phyloP scores from a whole-genome alignment of 164 flowering plant genomes.

The Akebia trifoliata region DNA sequence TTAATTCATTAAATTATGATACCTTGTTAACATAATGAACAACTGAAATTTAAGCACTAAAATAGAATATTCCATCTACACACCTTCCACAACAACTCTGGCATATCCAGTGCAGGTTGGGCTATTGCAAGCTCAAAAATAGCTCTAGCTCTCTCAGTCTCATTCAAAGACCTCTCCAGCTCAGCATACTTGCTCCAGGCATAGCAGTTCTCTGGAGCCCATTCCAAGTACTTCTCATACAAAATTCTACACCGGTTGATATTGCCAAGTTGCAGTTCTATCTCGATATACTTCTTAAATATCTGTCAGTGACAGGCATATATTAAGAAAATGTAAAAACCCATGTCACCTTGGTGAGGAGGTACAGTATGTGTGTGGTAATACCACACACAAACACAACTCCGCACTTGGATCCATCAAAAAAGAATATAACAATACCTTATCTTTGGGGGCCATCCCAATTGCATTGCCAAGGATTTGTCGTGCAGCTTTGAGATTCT shows the following conservation, averaged over 20 bases:
- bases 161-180: constrained; percentile 49
- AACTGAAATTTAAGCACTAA: too few relatives aligned
- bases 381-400: too few relatives aligned
- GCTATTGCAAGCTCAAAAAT: constrained; percentile 90
- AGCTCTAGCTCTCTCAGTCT: constrained; percentile 82
- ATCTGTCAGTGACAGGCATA: constrained; percentile 40
- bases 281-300: constrained; percentile 92
- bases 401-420: too few relatives aligned
- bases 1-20: neutral
- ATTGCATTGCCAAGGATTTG: constrained; percentile 79
- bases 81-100: constrained; percentile 96
- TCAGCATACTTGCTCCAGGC: constrained; percentile 98
- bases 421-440: constrained; percentile 38
- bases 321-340: too few relatives aligned
- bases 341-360: too few relatives aligned
- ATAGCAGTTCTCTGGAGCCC: constrained; percentile 95
- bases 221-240: constrained; percentile 85
- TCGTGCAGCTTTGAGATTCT: constrained; percentile 71
- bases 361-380: too few relatives aligned
- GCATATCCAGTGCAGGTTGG: constrained; percentile 93
- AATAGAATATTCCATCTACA: neutral
- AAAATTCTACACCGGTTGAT: constrained; percentile 78
- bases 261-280: constrained; percentile 83
- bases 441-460: constrained; percentile 92
- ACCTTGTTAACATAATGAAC: neutral